A percentile compares a stretch with the other conserved stretches of the same genome.
Evolutionary conservation across 352 stramenopile genomes (phyloP).

Genomic region (Phytophthora nicotianae): DNA sequence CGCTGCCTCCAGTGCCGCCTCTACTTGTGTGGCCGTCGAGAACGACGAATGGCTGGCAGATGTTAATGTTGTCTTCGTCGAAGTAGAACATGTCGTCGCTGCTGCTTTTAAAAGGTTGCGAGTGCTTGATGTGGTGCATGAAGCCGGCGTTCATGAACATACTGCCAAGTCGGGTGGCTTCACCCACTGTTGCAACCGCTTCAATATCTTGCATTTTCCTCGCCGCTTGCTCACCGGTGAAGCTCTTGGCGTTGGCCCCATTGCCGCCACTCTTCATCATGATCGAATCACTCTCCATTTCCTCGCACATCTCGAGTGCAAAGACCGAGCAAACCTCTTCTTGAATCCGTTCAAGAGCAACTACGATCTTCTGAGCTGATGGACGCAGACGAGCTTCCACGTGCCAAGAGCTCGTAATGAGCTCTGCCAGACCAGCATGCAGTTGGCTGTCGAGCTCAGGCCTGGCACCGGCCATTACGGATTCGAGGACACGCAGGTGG

Average conservation of each 20-base stretch:
- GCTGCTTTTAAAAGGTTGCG: slow-evolving; percentile 42
- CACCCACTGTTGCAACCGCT: slow-evolving; percentile 41
- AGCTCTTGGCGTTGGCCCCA: slow-evolving; percentile 27
- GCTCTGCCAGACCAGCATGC: slow-evolving; percentile 34
- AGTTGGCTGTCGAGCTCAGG: slow-evolving; percentile 43
- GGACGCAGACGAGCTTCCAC: slow-evolving; percentile 43
- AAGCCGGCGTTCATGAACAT: slow-evolving; percentile 64
- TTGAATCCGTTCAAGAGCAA: slow-evolving; percentile 48
- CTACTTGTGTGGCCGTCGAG: slow-evolving; percentile 33
- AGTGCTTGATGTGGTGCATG: slow-evolving; percentile 60
- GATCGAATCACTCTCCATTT: slow-evolving; percentile 33
- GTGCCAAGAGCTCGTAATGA: slow-evolving; percentile 52
- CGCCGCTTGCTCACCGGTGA: slow-evolving; percentile 28
- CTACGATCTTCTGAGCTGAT: slow-evolving; percentile 50
- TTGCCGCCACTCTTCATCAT: slow-evolving; percentile 30
- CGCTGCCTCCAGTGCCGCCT: slow-evolving; percentile 12
- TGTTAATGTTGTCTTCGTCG: slow-evolving; percentile 45
- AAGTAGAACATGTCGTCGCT: slow-evolving; percentile 52
- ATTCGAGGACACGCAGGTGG: slow-evolving; percentile 55
- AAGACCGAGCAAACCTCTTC: slow-evolving; percentile 50
- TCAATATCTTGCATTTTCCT: slow-evolving; percentile 50
- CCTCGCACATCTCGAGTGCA: slow-evolving; percentile 38
- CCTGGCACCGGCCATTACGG: slow-evolving; percentile 45
- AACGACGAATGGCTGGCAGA: slow-evolving; percentile 43
- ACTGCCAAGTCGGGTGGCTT: slow-evolving; percentile 57